Percentiles rank a stretch among this genome's conserved stretches.
phyloP scores from a whole-genome alignment of 805 yeast genomes.

The Tetrapisispora phaffii region DNA sequence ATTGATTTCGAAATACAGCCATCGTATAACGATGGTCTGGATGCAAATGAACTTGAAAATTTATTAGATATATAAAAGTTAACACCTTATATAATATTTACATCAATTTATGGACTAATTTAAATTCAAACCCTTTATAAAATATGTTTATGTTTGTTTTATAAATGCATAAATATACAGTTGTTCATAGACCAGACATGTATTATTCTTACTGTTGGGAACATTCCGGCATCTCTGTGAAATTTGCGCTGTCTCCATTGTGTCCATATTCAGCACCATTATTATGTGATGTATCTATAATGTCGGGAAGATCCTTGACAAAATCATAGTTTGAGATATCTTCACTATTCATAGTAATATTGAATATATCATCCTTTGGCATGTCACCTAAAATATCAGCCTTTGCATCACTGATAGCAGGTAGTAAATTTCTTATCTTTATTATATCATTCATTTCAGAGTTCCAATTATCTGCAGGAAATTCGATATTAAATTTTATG shows the following conservation, averaged over 20 bases:
- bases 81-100: neutral
- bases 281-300: conserved; percentile 2
- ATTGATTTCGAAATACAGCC: conserved; percentile 11
- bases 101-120: neutral
- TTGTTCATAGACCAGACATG: neutral
- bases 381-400: neutral
- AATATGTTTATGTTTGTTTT: neutral
- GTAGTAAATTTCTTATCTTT: conserved; percentile 47
- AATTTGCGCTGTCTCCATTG: neutral
- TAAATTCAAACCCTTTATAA: neutral
- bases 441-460: conserved; percentile 56
- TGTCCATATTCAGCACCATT: conserved; percentile 1
- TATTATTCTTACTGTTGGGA: conserved; percentile 29
- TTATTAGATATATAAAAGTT: conserved; percentile 7
- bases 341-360: conserved; percentile 18
- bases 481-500: conserved; percentile 59
- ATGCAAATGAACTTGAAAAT: conserved; percentile 17
- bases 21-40: conserved; percentile 17
- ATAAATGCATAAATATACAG: neutral
- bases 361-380: conserved; percentile 11
- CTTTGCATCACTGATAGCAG: conserved; percentile 24
- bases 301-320: conserved; percentile 9
- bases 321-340: conserved; percentile 22
- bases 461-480: conserved; percentile 82
- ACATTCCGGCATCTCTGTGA: conserved; percentile 31